Conservation (phyloP, 371 early-diverging fungal genomes). For the Syncephalastrum monosporum region DNA sequence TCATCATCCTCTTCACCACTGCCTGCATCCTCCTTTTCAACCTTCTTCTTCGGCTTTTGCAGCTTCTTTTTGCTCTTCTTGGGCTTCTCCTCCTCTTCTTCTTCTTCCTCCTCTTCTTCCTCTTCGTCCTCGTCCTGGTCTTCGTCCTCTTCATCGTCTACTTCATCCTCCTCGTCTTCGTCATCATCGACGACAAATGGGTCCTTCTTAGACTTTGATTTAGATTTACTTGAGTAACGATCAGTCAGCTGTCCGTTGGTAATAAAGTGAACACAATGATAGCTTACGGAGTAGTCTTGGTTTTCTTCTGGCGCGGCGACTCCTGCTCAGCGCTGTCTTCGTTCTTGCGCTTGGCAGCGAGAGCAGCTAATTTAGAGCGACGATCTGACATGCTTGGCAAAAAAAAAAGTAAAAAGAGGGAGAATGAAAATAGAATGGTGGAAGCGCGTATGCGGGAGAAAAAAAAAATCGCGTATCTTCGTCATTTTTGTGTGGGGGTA, state of each 20-base stretch:
- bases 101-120: slow-evolving; percentile 19
- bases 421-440: slow-evolving; percentile 3
- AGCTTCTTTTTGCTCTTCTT: not conserved
- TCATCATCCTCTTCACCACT: slow-evolving; percentile 30
- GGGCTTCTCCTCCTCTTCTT: slow-evolving; percentile 26
- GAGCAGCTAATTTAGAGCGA: slow-evolving; percentile 18
- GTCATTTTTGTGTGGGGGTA: too few species aligned
- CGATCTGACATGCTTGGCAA: slow-evolving; percentile 18
- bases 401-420: not conserved
- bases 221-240: not conserved
- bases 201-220: slow-evolving; percentile 12
- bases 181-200: slow-evolving; percentile 20
- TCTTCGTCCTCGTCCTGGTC: slow-evolving; percentile 8
- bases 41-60: slow-evolving; percentile 10
- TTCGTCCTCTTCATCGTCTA: not conserved
- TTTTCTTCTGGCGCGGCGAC: slow-evolving; percentile 12
- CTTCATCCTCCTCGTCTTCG: slow-evolving; percentile 19
- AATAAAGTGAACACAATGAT: not conserved
- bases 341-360: slow-evolving; percentile 19
- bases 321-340: slow-evolving; percentile 11
- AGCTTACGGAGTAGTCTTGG: slow-evolving; percentile 8
- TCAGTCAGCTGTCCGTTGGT: not conserved
- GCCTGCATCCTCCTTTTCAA: slow-evolving; percentile 29
- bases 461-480: not conserved
- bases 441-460: not conserved